Evolutionary conservation across 108 stramenopile genomes (phyloP).

Genomic region (Skeletonema tropicum): DNA sequence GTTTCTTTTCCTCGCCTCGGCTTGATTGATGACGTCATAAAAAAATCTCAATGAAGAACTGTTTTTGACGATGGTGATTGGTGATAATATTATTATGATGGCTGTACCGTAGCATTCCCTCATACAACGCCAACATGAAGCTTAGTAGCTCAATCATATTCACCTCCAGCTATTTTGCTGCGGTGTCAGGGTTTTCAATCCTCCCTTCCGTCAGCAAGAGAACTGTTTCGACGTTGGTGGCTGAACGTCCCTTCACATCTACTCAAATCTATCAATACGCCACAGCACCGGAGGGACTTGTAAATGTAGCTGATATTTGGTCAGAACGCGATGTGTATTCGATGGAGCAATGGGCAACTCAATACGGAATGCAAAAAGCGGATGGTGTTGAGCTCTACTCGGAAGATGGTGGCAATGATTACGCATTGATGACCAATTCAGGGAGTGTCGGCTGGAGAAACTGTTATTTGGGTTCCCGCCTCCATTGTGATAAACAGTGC

Average conservation of each 20-base stretch:
- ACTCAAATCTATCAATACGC: not conserved
- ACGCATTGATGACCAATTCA: conserved; percentile 13
- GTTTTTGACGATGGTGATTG: too few relatives aligned
- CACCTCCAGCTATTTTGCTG: not conserved
- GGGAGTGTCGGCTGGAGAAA: conserved; percentile 17
- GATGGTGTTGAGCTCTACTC: conserved; percentile 54
- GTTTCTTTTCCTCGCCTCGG: too few relatives aligned
- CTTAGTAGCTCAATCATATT: not conserved
- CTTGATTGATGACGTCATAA: too few relatives aligned
- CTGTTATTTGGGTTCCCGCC: conserved; percentile 38
- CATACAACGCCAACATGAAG: not conserved
- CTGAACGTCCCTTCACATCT: conserved; percentile 4
- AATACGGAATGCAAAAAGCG: conserved; percentile 55
- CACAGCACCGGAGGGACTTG: not conserved
- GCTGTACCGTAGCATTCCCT: too few relatives aligned
- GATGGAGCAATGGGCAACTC: conserved; percentile 58
- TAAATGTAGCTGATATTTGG: conserved; percentile 6
- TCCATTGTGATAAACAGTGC: conserved; percentile 16
- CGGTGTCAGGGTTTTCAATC: not conserved
- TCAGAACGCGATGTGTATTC: conserved; percentile 44
- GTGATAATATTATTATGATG: too few relatives aligned
- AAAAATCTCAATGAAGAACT: too few relatives aligned
- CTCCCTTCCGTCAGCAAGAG: not conserved
- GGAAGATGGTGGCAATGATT: conserved; percentile 34
- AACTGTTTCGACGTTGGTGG: not conserved